Percentiles rank a stretch among this genome's conserved stretches.
These are phyloP conservation scores for Kwoniella shandongensis DNA, from an alignment of 768 basidiomycete genomes.

Conservation along the genomic window DNA sequence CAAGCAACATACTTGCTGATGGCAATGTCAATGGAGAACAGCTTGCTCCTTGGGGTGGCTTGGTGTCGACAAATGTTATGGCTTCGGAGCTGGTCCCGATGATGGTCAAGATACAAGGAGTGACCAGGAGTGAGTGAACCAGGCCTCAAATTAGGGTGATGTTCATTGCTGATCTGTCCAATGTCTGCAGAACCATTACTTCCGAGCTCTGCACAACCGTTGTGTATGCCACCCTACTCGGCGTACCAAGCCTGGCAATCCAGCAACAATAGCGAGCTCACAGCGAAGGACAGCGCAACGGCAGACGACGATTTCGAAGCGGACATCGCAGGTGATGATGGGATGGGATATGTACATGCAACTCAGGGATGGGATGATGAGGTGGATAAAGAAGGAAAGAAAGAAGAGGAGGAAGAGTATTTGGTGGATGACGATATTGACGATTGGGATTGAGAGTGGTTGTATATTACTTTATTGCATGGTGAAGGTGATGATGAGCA, in stretches of 20 bases:
- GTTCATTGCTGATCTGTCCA: too few relatives aligned
- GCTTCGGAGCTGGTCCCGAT: constrained; percentile 46
- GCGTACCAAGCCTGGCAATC: neutral
- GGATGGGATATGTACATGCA: constrained; percentile 3
- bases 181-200: constrained; percentile 38
- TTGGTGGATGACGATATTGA: constrained; percentile 42
- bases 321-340: constrained; percentile 23
- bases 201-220: constrained; percentile 26
- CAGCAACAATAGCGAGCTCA: constrained; percentile 14
- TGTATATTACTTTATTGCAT: too few relatives aligned
- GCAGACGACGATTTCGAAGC: constrained; percentile 20
- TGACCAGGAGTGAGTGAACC: constrained; percentile 22
- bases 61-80: constrained; percentile 30
- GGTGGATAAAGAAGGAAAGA: constrained; percentile 1
- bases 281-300: constrained; percentile 15
- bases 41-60: constrained; percentile 37
- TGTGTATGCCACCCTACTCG: constrained; percentile 30
- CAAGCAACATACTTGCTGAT: constrained; percentile 12
- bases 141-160: too few relatives aligned
- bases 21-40: constrained; percentile 4
- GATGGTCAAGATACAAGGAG: constrained; percentile 37
- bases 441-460: constrained; percentile 32
- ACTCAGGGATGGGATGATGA: constrained; percentile 32
- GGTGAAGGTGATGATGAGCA: too few relatives aligned
- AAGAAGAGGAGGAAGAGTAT: constrained; percentile 25